Evolutionary conservation across 371 early-diverging fungal species (phyloP).

Genomic region (Mucor velutinosus): DNA sequence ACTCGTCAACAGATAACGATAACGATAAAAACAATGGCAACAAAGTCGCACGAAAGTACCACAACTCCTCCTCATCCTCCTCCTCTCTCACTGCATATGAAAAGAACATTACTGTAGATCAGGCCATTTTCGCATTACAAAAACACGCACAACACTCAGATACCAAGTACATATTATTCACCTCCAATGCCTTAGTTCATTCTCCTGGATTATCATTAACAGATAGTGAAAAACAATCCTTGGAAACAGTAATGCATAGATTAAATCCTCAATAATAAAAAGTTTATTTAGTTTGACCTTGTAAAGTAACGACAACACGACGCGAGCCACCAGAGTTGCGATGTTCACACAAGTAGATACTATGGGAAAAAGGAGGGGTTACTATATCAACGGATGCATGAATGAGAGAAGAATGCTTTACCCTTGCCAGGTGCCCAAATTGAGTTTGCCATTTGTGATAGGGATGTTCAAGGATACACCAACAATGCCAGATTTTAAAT

Average conservation of each 20-base stretch:
- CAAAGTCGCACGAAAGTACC: not conserved
- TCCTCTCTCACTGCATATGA: slow-evolving; percentile 2
- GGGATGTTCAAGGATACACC: slow-evolving; percentile 91
- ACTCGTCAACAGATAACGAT: not conserved
- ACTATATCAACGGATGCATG: not conserved
- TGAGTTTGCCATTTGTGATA: slow-evolving; percentile 76
- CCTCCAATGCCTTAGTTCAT: not conserved
- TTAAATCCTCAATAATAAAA: not conserved
- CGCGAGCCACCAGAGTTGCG: slow-evolving; percentile 67
- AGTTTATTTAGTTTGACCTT: slow-evolving; percentile 56
- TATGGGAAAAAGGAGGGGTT: slow-evolving; percentile 14
- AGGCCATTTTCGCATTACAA: slow-evolving; percentile 4
- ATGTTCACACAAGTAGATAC: slow-evolving; percentile 80
- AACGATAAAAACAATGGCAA: not conserved
- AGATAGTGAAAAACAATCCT: not conserved
- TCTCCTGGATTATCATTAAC: not conserved
- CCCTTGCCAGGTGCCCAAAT: slow-evolving; percentile 94
- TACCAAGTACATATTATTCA: not conserved
- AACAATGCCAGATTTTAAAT: slow-evolving; percentile 82
- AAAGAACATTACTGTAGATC: not conserved
- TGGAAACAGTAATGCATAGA: not conserved
- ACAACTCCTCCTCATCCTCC: not conserved
- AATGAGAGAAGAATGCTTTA: slow-evolving; percentile 28
- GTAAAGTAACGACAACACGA: slow-evolving; percentile 71
- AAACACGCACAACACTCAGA: not conserved